Evolutionary conservation across 2,329 filamentous ascomycete genomes (phyloP).

Genomic region (Diaporthe vexans): DNA sequence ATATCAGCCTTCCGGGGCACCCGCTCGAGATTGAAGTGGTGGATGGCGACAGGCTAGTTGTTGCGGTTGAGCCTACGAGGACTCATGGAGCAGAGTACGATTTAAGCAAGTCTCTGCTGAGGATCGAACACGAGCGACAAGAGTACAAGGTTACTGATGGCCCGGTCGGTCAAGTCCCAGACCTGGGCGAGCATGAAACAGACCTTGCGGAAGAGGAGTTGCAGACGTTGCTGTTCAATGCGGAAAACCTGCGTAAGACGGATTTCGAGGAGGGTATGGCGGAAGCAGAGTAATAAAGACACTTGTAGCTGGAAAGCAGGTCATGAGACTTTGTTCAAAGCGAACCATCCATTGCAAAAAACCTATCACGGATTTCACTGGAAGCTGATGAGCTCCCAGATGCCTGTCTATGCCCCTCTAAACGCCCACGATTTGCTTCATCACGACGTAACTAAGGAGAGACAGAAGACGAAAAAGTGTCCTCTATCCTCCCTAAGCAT

Average conservation of each 20-base stretch:
- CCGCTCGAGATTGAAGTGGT: slow-evolving; percentile 68
- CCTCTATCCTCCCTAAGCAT: slow-evolving; percentile 29
- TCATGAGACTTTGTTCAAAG: slow-evolving; percentile 5
- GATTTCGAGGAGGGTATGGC: slow-evolving; percentile 49
- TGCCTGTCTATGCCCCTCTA: slow-evolving; percentile 42
- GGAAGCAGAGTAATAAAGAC: slow-evolving; percentile 37
- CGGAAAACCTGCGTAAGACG: slow-evolving; percentile 64
- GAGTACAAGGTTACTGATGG: slow-evolving; percentile 40
- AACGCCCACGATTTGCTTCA: slow-evolving; percentile 42
- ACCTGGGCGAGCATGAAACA: slow-evolving; percentile 49
- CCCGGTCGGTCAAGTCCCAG: slow-evolving; percentile 42
- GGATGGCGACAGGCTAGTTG: slow-evolving; percentile 50
- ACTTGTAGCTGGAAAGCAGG: slow-evolving; percentile 25
- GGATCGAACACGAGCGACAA: slow-evolving; percentile 31
- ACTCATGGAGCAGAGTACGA: slow-evolving; percentile 42
- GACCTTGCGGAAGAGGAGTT: slow-evolving; percentile 56
- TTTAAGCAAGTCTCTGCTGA: slow-evolving; percentile 35
- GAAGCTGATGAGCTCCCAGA: slow-evolving; percentile 37
- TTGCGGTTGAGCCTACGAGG: slow-evolving; percentile 55
- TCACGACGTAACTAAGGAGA: slow-evolving; percentile 37
- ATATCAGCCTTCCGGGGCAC: slow-evolving; percentile 73
- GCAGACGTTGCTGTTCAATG: slow-evolving; percentile 59
- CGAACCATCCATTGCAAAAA: slow-evolving; percentile 35
- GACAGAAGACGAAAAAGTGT: slow-evolving; percentile 31
- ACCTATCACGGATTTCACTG: slow-evolving; percentile 25